Percentiles rank a stretch among this genome's conserved stretches.
Evolutionary conservation across 176 grass and related monocot genomes (phyloP).

Genomic region (Oryza longistaminata): DNA sequence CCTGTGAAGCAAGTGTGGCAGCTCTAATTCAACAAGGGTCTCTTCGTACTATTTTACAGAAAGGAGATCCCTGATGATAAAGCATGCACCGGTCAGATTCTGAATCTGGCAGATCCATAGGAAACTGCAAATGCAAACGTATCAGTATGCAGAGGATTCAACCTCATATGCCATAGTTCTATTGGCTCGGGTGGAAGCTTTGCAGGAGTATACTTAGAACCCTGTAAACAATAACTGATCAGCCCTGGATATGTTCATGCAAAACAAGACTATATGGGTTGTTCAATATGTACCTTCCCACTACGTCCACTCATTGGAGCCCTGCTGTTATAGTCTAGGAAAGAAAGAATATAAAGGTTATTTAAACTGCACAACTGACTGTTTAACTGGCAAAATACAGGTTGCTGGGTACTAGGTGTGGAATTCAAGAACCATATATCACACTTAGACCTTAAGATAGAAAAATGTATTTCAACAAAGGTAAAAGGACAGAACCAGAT

Average conservation of each 20-base stretch:
- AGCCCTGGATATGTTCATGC: conserved; percentile 4
- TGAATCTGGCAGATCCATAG: background rate
- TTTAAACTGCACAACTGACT: background rate
- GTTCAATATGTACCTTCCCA: conserved; percentile 61
- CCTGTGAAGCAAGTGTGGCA: conserved; percentile 91
- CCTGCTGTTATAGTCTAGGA: conserved; percentile 76
- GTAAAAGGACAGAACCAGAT: conserved; percentile 7
- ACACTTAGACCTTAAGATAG: background rate
- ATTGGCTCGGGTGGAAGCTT: conserved; percentile 73
- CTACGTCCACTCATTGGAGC: conserved; percentile 67
- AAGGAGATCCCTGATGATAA: conserved; percentile 72
- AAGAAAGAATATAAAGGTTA: conserved; percentile 21
- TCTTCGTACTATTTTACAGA: conserved; percentile 87
- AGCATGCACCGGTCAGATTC: conserved; percentile 10
- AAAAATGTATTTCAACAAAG: background rate
- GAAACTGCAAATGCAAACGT: background rate
- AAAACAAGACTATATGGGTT: conserved; percentile 13
- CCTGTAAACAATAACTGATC: conserved; percentile 46
- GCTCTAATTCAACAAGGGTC: conserved; percentile 82
- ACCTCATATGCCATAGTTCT: conserved; percentile 96
- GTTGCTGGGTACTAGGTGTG: background rate
- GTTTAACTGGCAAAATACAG: background rate
- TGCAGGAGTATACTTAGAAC: conserved; percentile 65
- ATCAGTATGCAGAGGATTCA: conserved; percentile 7
- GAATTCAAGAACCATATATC: background rate